Evolutionary conservation across 2,329 filamentous ascomycete genomes (phyloP), one percentile per base, ranked within the genome.

Genomic region (Fusarium multiceps): DNA sequence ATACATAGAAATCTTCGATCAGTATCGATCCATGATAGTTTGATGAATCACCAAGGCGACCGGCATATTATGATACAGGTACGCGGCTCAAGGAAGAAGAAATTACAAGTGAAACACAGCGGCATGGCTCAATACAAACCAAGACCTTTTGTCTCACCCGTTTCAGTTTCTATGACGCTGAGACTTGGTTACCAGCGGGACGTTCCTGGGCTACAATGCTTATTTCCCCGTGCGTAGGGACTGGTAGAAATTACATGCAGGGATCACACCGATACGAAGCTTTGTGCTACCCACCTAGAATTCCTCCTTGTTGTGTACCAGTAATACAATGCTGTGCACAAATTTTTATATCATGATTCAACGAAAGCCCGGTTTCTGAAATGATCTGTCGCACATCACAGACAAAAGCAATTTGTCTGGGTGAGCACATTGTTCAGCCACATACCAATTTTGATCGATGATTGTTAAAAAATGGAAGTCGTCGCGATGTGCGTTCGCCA

Each of bases 111-210:
- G 63, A 67, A 46, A 66, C 62, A 56, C 12, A 50, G 16, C 25
- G 37, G 21, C 20, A 61, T 21, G 40, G 48, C 20, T 47, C 23
- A 65, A 28, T 30, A 58, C 27, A 14, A 14, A 14, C 20, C 30
- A 66, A 66, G 46, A 48, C 27, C 23, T 34, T 41, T 41, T 25
- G 62, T 49, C 27, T 65, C 45, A 37, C 9, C 20, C 40, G 21
- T 55, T 42, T 61, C 61, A 47, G 23, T 20, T 14, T 66, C 61
- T 55, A 66, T 66, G 63, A 66, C 63, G 63, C 41, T 42, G 49
- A 66, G 48, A 66, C 48, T 53, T 34, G 7, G 11, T n/a, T 34
- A 41, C 37, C 43, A 54, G n/a, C 34, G 34, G 49, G 49, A 41
- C 47, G 47, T 66, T 30, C 43, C 63, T 23, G 41, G 37, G 14